Conservation (phyloP, 1,284 basidiomycete genomes). For the Porogramme epimiltina region DNA sequence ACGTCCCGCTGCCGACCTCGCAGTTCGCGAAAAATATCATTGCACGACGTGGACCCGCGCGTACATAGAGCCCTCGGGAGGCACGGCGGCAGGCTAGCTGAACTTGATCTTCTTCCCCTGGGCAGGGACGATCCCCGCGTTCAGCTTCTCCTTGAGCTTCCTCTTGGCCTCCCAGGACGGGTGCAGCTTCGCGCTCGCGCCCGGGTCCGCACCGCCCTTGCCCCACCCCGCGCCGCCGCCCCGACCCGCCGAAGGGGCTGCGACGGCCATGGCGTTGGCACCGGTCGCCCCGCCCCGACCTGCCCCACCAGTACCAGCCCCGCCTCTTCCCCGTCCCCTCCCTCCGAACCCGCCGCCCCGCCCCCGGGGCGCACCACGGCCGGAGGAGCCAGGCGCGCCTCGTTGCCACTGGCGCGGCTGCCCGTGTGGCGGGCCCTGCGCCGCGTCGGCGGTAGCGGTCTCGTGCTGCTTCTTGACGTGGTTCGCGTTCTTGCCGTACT, state of each 20-base stretch:
- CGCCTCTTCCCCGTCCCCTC: too few relatives aligned
- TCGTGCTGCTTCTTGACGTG: slow-evolving; percentile 76
- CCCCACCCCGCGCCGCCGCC: slow-evolving; percentile 9
- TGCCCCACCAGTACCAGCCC: too few relatives aligned
- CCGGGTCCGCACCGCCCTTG: background rate
- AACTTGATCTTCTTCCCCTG: slow-evolving; percentile 71
- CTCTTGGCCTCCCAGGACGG: slow-evolving; percentile 94
- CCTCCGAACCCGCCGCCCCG: background rate
- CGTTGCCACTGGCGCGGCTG: background rate
- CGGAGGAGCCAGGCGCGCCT: background rate
- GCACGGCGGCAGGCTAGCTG: too few relatives aligned
- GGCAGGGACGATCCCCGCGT: slow-evolving; percentile 53
- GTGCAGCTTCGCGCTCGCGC: slow-evolving; percentile 54
- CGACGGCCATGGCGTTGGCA: background rate
- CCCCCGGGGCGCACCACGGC: background rate
- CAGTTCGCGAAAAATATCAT: too few relatives aligned
- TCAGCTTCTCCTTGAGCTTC: slow-evolving; percentile 69
- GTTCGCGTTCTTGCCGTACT: slow-evolving; percentile 89
- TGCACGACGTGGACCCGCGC: too few relatives aligned
- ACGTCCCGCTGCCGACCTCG: too few relatives aligned
- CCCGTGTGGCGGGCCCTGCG: slow-evolving; percentile 10
- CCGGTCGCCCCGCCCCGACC: background rate
- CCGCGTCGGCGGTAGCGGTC: background rate
- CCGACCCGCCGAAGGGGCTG: background rate
- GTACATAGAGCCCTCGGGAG: too few relatives aligned